Evolutionary conservation across 306 rosid species (phyloP).

Genomic region (Inga laurina): DNA sequence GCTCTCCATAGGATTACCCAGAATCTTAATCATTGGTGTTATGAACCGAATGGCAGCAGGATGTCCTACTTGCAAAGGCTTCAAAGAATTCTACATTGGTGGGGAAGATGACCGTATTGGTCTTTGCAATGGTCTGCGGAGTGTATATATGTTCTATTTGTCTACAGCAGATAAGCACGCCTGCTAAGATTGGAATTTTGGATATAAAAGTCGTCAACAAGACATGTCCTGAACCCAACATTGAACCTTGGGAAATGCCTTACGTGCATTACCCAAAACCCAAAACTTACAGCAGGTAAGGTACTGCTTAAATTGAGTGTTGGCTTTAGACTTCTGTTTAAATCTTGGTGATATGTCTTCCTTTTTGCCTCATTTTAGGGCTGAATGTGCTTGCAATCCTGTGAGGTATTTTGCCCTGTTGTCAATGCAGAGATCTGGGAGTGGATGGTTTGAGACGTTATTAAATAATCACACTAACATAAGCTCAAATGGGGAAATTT

Average conservation of each 20-base stretch:
- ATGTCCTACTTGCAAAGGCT: conserved; percentile 53
- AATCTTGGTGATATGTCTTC: conserved; percentile 32
- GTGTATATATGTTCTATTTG: conserved; percentile 89
- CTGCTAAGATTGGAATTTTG: conserved; percentile 49
- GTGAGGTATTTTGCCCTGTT: conserved; percentile 83
- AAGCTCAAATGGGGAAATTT: conserved; percentile 96
- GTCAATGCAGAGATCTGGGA: conserved; percentile 98
- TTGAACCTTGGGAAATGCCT: conserved; percentile 72
- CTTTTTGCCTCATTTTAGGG: conserved; percentile 53
- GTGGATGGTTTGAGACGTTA: conserved; percentile 99
- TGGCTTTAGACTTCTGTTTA: conserved; percentile 22
- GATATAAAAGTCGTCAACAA: conserved; percentile 53
- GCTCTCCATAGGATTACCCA: neutral
- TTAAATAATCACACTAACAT: conserved; percentile 87
- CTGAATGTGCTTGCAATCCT: conserved; percentile 85
- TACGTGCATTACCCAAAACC: conserved; percentile 88
- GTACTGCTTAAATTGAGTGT: conserved; percentile 16
- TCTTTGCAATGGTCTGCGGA: conserved; percentile 88
- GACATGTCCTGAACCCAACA: conserved; percentile 72
- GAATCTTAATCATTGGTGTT: conserved; percentile 30
- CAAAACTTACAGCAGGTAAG: conserved; percentile 77
- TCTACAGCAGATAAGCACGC: conserved; percentile 74
- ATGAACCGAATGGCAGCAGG: conserved; percentile 56
- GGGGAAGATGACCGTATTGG: conserved; percentile 72
- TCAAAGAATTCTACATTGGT: conserved; percentile 78